These are phyloP conservation scores for Mrakia gelida DNA, from an alignment of 768 basidiomycete genomes.

Conservation along the genomic window DNA sequence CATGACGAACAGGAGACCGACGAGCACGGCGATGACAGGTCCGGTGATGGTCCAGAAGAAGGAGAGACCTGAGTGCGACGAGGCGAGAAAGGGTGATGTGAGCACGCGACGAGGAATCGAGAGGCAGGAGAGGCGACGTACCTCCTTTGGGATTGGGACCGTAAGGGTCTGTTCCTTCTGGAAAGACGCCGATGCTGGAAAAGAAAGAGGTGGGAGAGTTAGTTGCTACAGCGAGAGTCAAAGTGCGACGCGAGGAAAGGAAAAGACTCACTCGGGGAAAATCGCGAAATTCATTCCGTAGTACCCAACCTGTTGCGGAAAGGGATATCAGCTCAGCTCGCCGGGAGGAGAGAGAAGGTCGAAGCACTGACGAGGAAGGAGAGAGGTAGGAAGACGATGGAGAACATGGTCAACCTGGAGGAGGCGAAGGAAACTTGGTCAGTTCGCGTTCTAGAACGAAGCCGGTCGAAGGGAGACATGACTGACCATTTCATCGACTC, in stretches of 20 bases:
- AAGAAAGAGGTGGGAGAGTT: too few relatives aligned
- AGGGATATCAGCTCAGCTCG: too few relatives aligned
- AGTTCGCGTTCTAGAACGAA: neutral
- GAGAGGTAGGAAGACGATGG: constrained; percentile 27
- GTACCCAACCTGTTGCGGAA: neutral
- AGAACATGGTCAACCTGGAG: neutral
- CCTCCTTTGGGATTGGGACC: constrained; percentile 22
- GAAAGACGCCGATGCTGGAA: constrained; percentile 19
- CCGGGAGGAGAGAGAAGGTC: too few relatives aligned
- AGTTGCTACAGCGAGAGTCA: too few relatives aligned
- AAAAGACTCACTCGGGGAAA: constrained; percentile 7
- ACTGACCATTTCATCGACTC: constrained; percentile 10
- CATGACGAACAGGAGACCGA: neutral
- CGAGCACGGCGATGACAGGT: constrained; percentile 16
- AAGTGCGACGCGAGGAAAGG: neutral
- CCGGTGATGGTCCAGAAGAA: neutral
- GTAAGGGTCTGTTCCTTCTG: neutral
- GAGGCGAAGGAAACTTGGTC: neutral
- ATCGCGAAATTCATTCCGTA: constrained; percentile 15
- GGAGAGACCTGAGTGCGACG: neutral
- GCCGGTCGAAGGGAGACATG: neutral
- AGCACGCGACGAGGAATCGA: neutral
- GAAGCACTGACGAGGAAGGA: neutral
- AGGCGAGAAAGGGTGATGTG: neutral
- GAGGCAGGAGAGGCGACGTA: neutral